Percentiles rank a stretch among this genome's conserved stretches.
Evolutionary conservation across 2,329 filamentous ascomycete species (phyloP).

Genomic region (Curvularia hawaiiensis): DNA sequence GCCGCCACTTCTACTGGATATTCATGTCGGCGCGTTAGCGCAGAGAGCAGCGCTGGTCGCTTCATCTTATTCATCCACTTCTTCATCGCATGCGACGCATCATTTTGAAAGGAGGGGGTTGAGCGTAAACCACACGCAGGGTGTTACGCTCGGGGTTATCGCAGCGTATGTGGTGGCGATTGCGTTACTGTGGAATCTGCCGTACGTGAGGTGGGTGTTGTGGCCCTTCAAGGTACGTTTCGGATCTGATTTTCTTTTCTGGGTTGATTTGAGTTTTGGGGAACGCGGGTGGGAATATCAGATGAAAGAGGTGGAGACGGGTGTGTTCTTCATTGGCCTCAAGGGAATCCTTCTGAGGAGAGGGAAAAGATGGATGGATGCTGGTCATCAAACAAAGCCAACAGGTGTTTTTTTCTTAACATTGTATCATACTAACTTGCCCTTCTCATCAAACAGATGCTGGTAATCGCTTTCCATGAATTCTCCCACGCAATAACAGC

Average conservation of each 20-base stretch:
- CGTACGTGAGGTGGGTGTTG: slow-evolving; percentile 73
- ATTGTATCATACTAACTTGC: too few species aligned
- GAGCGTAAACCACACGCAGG: slow-evolving; percentile 69
- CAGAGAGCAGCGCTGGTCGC: slow-evolving; percentile 20
- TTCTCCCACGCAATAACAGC: slow-evolving; percentile 76
- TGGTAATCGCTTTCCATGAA: slow-evolving; percentile 83
- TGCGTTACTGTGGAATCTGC: slow-evolving; percentile 78
- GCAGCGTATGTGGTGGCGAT: slow-evolving; percentile 74
- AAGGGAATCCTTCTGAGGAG: not conserved
- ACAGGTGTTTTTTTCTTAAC: too few species aligned
- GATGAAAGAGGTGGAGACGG: not conserved
- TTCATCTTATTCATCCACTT: not conserved
- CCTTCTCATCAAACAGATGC: slow-evolving; percentile 18
- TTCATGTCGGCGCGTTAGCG: slow-evolving; percentile 30
- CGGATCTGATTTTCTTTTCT: not conserved
- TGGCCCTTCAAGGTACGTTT: slow-evolving; percentile 77
- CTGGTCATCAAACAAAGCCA: not conserved
- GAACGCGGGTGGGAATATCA: too few species aligned
- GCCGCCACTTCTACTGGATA: slow-evolving; percentile 24
- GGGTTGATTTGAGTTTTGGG: too few species aligned
- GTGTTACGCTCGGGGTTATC: slow-evolving; percentile 73
- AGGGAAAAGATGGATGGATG: not conserved
- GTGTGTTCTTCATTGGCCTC: too few species aligned
- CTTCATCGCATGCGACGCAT: slow-evolving; percentile 23
- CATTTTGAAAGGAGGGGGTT: slow-evolving; percentile 59